These are phyloP conservation scores for Asclepias syriaca DNA, from an alignment of 257 asterid species.

Conservation along the genomic window DNA sequence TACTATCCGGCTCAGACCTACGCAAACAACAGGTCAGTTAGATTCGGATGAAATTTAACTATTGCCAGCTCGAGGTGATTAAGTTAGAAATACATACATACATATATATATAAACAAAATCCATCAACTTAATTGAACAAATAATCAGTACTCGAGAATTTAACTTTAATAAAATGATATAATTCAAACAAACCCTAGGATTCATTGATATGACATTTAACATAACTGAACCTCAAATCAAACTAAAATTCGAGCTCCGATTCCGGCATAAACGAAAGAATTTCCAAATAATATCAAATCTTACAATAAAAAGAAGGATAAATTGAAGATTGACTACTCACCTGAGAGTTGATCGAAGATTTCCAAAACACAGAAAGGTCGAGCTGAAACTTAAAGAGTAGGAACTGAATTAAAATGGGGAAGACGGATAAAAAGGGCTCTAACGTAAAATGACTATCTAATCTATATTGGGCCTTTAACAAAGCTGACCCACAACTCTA, in stretches of 20 bases:
- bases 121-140: neutral
- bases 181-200: neutral
- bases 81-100: neutral
- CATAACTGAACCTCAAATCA: neutral
- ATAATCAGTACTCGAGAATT: neutral
- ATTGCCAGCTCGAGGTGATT: neutral
- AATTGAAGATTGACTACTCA: neutral
- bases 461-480: neutral
- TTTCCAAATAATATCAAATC: neutral
- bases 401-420: neutral
- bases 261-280: neutral
- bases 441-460: neutral
- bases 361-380: neutral
- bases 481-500: neutral
- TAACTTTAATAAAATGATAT: neutral
- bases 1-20: neutral
- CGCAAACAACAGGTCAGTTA: too few species aligned
- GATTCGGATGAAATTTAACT: neutral
- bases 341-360: conserved; percentile 1
- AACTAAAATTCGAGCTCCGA: neutral
- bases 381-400: neutral
- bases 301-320: neutral
- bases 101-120: neutral
- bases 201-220: neutral
- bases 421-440: neutral